Base-by-base conservation (phyloP, 2,329 filamentous ascomycete species). In the Ceratocystis harringtonii region DNA sequence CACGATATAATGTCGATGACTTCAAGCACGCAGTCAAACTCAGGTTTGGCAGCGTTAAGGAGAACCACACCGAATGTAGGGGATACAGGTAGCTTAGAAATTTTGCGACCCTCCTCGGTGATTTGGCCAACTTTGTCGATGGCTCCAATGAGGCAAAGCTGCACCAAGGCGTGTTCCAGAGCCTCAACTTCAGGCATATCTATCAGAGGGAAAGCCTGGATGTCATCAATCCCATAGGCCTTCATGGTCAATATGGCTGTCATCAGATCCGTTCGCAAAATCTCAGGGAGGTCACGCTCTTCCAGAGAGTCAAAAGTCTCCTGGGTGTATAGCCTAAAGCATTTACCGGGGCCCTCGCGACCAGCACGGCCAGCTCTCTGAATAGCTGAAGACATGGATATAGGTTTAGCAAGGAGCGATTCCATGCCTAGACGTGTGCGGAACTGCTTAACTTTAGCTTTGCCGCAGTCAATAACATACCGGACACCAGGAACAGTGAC, bases 401-500 rank as follows among this genome's bases (percentile, higher is more conserved):
- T 94, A 0, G 91, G 86, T 69, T 95, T 95, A 1, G 90, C 86
- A 0, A 97, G 80, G 1, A 99, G 81, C 0, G 92, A 96, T 70
- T 97, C 92, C 72, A 99, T 85, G 4, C 91, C 92, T 0, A 97
- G 80, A 0, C 86, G 82, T 17, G 88, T 84, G 15, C 92, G 87
- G 73, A 91, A 99, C 69, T 95, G 88, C 75, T 96, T 96, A 69
- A 95, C 83, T 73, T 99, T 99, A 7, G 89, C 89, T 71, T 96
- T 96, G 58, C 94, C 94, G 65, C 89, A 89, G 72, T 99, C 94
- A 22, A 99, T 82, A 8, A 99, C 92, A 70, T 88, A 94, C 3
- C 90, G 84, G 5, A 99, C 91, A 1, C 94, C 94, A 0, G 92
- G 88, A 0, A 99, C 92, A 0, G 94, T 99, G 67, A 99, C 89